Percentiles rank a stretch among this genome's conserved stretches.
phyloP scores from a whole-genome alignment of 805 yeast genomes.

The Kluyveromyces aestuarii region DNA sequence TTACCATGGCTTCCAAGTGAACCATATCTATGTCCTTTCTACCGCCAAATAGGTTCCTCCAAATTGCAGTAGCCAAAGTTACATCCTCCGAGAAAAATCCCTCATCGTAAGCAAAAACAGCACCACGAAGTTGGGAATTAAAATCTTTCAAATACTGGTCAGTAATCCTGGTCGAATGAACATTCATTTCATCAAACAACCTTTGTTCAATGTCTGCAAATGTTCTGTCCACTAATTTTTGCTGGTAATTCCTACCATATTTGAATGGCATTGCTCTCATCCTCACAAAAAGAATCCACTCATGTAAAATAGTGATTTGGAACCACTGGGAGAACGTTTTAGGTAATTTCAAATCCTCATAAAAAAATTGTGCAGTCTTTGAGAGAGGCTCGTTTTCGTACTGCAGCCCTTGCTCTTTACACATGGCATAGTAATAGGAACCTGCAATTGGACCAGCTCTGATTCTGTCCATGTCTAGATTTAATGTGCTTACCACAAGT shows the following conservation, averaged over 20 bases:
- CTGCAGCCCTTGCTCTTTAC: slow-evolving; percentile 76
- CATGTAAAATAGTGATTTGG: slow-evolving; percentile 82
- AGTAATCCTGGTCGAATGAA: slow-evolving; percentile 69
- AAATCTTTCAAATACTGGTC: slow-evolving; percentile 85
- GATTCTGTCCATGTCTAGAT: slow-evolving; percentile 83
- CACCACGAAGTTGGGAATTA: slow-evolving; percentile 83
- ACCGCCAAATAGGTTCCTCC: slow-evolving; percentile 90
- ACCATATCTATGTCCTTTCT: slow-evolving; percentile 71
- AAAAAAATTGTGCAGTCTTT: slow-evolving; percentile 73
- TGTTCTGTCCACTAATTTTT: slow-evolving; percentile 78
- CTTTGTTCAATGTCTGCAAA: slow-evolving; percentile 86
- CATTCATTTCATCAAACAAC: slow-evolving; percentile 78
- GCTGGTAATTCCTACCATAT: slow-evolving; percentile 84
- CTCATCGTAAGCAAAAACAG: slow-evolving; percentile 86
- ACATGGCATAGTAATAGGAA: slow-evolving; percentile 72
- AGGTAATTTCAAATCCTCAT: slow-evolving; percentile 74
- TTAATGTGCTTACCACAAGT: slow-evolving; percentile 46
- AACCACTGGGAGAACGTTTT: slow-evolving; percentile 92
- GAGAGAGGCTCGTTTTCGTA: slow-evolving; percentile 65
- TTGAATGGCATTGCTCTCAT: slow-evolving; percentile 95
- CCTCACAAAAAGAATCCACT: slow-evolving; percentile 89
- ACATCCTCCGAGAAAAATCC: slow-evolving; percentile 75
- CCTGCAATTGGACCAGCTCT: slow-evolving; percentile 96
- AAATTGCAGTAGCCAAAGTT: slow-evolving; percentile 65
- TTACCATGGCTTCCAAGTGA: slow-evolving; percentile 81